A percentile compares a stretch with the other conserved stretches of the same genome.
phyloP scores from a whole-genome alignment of 2,329 filamentous ascomycete species.

The Aureobasidium vineae region DNA sequence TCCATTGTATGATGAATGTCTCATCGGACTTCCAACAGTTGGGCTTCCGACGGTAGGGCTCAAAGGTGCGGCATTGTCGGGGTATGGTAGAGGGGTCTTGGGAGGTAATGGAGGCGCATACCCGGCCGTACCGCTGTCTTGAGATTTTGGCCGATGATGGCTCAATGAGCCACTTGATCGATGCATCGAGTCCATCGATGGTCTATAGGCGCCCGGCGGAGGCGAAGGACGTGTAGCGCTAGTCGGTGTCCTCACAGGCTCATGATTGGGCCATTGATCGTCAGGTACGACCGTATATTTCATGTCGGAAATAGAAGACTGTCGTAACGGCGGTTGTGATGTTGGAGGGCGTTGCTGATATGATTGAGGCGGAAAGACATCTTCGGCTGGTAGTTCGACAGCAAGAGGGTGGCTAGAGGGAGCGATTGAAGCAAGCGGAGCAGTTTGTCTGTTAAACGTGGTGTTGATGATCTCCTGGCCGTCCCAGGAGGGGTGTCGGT shows the following conservation, averaged over 20 bases:
- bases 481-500: constrained; percentile 47
- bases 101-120: constrained; percentile 69
- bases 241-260: constrained; percentile 31
- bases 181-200: constrained; percentile 27
- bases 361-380: constrained; percentile 40
- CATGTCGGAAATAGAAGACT: constrained; percentile 58
- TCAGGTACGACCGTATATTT: constrained; percentile 64
- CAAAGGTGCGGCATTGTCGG: constrained; percentile 30
- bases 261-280: constrained; percentile 56
- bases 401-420: constrained; percentile 50
- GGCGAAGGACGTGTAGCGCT: constrained; percentile 25
- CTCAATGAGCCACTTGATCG: constrained; percentile 26
- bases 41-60: constrained; percentile 35
- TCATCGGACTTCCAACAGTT: constrained; percentile 34
- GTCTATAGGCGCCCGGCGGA: constrained; percentile 18
- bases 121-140: constrained; percentile 22
- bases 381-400: constrained; percentile 60
- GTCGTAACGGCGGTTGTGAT: constrained; percentile 53
- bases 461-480: constrained; percentile 30
- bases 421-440: constrained; percentile 39
- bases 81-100: constrained; percentile 48
- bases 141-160: constrained; percentile 39
- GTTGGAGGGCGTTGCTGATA: constrained; percentile 30
- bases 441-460: neutral
- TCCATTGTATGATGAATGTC: constrained; percentile 28